Conservation (phyloP, 106 monocot genomes). For the Vanilla planifolia region DNA sequence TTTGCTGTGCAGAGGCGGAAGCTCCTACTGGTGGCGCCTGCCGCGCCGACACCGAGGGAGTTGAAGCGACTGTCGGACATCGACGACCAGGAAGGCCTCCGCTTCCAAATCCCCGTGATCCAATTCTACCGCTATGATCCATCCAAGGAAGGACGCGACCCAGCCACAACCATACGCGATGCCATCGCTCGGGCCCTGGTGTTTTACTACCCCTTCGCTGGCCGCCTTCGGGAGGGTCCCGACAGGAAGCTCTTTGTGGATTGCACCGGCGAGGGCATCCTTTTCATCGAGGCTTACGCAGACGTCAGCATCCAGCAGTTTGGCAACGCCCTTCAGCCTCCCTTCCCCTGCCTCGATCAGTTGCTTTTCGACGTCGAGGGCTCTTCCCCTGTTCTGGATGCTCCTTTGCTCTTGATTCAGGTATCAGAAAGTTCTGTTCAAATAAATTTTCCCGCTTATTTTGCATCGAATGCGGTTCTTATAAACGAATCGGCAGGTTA, state of each 20-base stretch:
- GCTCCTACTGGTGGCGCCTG: constrained; percentile 27
- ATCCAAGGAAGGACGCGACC: constrained; percentile 5
- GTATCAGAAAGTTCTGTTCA: neutral
- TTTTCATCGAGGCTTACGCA: constrained; percentile 76
- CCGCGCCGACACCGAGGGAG: constrained; percentile 27
- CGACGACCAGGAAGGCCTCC: constrained; percentile 40
- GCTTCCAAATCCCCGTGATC: constrained; percentile 32
- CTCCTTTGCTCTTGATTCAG: constrained; percentile 56
- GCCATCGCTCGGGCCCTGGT: constrained; percentile 49
- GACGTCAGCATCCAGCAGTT: constrained; percentile 49
- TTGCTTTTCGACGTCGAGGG: constrained; percentile 41
- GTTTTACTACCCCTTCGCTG: constrained; percentile 67
- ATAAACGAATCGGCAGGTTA: constrained; percentile 55
- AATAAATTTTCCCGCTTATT: neutral
- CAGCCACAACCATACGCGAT: constrained; percentile 34
- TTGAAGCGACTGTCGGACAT: constrained; percentile 36
- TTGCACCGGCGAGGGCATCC: constrained; percentile 68
- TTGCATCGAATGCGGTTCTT: too few species aligned
- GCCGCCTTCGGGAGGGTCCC: constrained; percentile 31
- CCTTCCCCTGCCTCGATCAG: constrained; percentile 50
- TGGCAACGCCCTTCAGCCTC: constrained; percentile 47
- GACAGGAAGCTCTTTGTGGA: constrained; percentile 54
- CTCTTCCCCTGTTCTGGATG: constrained; percentile 24
- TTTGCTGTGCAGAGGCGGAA: constrained; percentile 21
- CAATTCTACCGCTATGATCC: constrained; percentile 24